These are phyloP conservation scores for Pyrus hybrid DNA, from an alignment of 331 rosid genomes.

Conservation along the genomic window DNA sequence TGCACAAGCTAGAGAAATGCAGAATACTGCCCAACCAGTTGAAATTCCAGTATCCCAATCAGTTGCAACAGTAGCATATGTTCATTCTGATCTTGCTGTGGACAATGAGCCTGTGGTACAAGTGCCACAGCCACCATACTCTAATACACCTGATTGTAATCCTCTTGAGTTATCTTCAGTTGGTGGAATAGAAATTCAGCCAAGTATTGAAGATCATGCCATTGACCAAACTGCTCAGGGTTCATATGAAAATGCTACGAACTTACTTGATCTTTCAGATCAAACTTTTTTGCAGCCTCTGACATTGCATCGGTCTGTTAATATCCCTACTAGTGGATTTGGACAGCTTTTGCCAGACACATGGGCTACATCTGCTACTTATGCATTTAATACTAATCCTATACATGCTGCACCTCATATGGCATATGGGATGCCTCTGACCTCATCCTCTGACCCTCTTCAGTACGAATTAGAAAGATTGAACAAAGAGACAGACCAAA, in stretches of 20 bases:
- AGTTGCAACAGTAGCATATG: constrained; percentile 9
- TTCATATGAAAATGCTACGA: constrained; percentile 16
- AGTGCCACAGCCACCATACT: constrained; percentile 5
- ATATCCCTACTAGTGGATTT: constrained; percentile 18
- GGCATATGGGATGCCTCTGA: constrained; percentile 21
- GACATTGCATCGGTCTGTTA: neutral
- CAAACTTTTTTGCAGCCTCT: constrained; percentile 24
- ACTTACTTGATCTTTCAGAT: constrained; percentile 7
- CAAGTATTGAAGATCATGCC: constrained; percentile 19
- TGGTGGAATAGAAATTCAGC: constrained; percentile 30
- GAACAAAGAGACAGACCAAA: constrained; percentile 27
- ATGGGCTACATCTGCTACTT: constrained; percentile 22
- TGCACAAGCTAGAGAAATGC: constrained; percentile 22
- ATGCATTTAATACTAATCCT: constrained; percentile 2
- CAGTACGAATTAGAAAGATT: constrained; percentile 50
- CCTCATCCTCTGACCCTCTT: constrained; percentile 43
- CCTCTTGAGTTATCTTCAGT: constrained; percentile 14
- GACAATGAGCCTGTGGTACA: constrained; percentile 26
- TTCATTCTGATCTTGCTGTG: constrained; percentile 23
- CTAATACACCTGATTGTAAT: constrained; percentile 18
- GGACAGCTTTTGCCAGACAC: constrained; percentile 27
- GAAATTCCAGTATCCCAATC: constrained; percentile 15
- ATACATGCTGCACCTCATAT: constrained; percentile 23
- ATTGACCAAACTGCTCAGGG: constrained; percentile 17
- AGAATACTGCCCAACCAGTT: constrained; percentile 17